phyloP scores from a whole-genome alignment of 2,329 filamentous ascomycete species.

The Eurotiales sp. region DNA sequence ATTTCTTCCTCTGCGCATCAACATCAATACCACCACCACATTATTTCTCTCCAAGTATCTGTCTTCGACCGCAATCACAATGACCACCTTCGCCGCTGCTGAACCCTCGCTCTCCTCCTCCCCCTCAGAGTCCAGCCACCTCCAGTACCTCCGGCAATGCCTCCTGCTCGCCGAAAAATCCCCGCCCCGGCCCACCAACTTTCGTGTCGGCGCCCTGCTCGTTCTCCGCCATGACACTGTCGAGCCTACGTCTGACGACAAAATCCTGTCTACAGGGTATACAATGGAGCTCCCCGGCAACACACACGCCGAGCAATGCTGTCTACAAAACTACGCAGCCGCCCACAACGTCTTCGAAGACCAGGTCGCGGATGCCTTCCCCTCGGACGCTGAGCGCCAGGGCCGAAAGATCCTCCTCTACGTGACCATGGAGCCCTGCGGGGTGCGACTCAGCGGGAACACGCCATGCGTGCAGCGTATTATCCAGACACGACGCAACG shows the following conservation, averaged over 20 bases:
- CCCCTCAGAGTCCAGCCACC: slow-evolving; percentile 26
- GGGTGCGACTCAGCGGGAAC: slow-evolving; percentile 45
- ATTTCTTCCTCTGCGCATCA: too few relatives aligned
- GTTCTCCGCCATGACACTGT: slow-evolving; percentile 43
- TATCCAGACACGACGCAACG: slow-evolving; percentile 53
- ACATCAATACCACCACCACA: too few relatives aligned
- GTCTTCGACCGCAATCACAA: neutral
- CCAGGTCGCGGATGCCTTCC: slow-evolving; percentile 39
- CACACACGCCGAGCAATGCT: slow-evolving; percentile 94
- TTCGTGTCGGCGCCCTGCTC: slow-evolving; percentile 89
- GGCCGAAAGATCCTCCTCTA: slow-evolving; percentile 61
- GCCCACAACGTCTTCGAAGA: slow-evolving; percentile 34
- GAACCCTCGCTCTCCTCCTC: slow-evolving; percentile 15
- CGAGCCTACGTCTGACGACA: slow-evolving; percentile 30
- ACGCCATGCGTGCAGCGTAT: slow-evolving; percentile 69
- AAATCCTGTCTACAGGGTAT: slow-evolving; percentile 75
- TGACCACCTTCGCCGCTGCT: slow-evolving; percentile 15
- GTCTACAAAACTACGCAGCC: slow-evolving; percentile 64
- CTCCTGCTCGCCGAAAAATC: slow-evolving; percentile 74
- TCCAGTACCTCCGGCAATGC: slow-evolving; percentile 63
- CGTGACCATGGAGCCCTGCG: slow-evolving; percentile 73
- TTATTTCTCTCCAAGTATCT: neutral
- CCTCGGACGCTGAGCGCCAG: slow-evolving; percentile 14
- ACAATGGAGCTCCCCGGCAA: slow-evolving; percentile 88
- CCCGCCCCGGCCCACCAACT: slow-evolving; percentile 84